Evolutionary conservation across 2,329 filamentous ascomycete species (phyloP).

Genomic region (Neonectria punicea): DNA sequence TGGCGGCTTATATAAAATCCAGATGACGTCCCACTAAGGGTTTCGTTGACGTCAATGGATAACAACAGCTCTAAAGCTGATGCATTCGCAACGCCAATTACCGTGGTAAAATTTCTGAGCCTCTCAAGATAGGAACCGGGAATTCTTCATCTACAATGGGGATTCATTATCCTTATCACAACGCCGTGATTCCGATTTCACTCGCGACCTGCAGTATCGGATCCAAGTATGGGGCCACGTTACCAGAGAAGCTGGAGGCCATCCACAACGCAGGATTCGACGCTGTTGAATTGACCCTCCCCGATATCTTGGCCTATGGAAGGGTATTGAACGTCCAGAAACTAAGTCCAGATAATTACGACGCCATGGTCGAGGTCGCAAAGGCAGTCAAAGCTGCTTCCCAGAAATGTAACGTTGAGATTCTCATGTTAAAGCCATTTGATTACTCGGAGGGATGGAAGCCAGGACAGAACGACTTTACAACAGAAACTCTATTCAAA

Average conservation of each 20-base stretch:
- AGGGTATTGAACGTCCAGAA: constrained; percentile 59
- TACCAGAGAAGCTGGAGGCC: constrained; percentile 69
- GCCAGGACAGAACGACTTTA: constrained; percentile 55
- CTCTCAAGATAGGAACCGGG: background rate
- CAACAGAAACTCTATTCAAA: constrained; percentile 72
- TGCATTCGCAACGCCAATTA: background rate
- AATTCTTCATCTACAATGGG: background rate
- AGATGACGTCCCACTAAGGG: background rate
- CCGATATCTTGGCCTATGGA: constrained; percentile 75
- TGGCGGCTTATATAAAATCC: background rate
- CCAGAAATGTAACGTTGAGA: constrained; percentile 62
- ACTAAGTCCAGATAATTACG: constrained; percentile 68
- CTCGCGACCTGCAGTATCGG: constrained; percentile 68
- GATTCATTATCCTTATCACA: background rate
- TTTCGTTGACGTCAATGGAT: background rate
- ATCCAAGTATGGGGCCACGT: constrained; percentile 56
- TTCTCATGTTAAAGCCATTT: constrained; percentile 82
- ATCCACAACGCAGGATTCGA: constrained; percentile 73
- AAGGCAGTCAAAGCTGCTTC: constrained; percentile 65
- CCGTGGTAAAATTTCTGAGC: background rate
- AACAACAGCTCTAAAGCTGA: background rate
- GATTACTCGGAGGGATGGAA: constrained; percentile 82
- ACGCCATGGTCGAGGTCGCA: constrained; percentile 65
- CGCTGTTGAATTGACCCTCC: constrained; percentile 79
- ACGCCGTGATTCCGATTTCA: constrained; percentile 34